These are phyloP conservation scores for Dysphania ambrosioides DNA, from an alignment of 148 eudicot species.

Conservation along the genomic window DNA sequence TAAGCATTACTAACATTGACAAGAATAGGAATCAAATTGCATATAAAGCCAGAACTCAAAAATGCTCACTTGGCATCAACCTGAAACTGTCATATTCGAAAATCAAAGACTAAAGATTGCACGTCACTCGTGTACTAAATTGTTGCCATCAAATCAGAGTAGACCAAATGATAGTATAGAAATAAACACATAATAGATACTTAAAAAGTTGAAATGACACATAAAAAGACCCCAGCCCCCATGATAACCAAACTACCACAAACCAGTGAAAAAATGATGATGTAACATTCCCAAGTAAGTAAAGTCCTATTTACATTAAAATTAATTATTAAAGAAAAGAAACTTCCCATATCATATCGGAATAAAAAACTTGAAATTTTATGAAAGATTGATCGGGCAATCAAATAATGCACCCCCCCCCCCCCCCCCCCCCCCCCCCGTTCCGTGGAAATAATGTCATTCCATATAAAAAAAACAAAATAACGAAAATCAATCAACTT, in stretches of 20 bases:
- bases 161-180: too few relatives aligned
- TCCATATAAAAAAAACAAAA: neutral
- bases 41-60: neutral
- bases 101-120: neutral
- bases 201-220: too few relatives aligned
- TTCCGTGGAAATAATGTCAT: slow-evolving; percentile 2
- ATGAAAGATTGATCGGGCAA: neutral
- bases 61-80: neutral
- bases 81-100: neutral
- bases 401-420: neutral
- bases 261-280: too few relatives aligned
- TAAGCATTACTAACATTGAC: neutral
- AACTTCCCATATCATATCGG: neutral
- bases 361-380: neutral
- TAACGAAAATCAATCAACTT: neutral
- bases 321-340: neutral
- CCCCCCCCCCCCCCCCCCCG: neutral
- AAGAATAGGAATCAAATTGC: neutral
- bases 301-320: neutral
- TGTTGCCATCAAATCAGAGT: too few relatives aligned
- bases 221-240: too few relatives aligned
- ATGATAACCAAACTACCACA: too few relatives aligned
- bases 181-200: too few relatives aligned
- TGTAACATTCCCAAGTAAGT: neutral
- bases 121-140: neutral